Evolutionary conservation across 345 rosid species (phyloP), one percentile per base, ranked within the genome.

Genomic region (Citrus cavaleriei): DNA sequence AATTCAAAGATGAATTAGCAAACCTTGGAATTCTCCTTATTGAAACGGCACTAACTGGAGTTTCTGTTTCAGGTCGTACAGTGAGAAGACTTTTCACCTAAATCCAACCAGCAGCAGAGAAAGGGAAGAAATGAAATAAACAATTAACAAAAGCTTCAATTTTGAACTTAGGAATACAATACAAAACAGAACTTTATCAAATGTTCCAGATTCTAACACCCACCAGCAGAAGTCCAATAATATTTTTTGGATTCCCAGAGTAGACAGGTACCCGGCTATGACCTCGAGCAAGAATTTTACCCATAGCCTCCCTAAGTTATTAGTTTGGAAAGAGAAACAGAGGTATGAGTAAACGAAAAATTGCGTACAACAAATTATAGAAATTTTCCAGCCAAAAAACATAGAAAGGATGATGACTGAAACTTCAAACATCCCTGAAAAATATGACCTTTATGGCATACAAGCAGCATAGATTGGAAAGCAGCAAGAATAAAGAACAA

Each of bases 191-290:
- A 69, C 22, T 24, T 55, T 22, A 42, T 57, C 55, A 73, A 63
- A 81, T 79, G 34, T 66, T 49, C 10, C 37, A 72, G 46, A 30
- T 58, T 79, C 46, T 42, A 82, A 66, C 67, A 78, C 90, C 58
- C 83, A 95, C 99, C 95, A 95, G 88, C 76, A 95, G 89, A 85
- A 93, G 98, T 38, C 99, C 99, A 22, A 93, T 91, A 67, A 95
- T 79, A 79, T 93, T 95, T 83, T 88, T 95, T 27, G 93, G 95
- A 87, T 88, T 95, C 60, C 93, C 93, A 6, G 94, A 86, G 83
- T 92, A 95, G 74, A 95, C 98, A 81, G 99, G 99, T 80, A 95
- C 92, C 40, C 99, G 86, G 83, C 99, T 95, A 74, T 95, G 99
- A 57, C 99, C 99, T 40, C 99, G 93, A 68, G 98, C 95, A 30